phyloP scores from a whole-genome alignment of 331 rosid genomes.

The Acacia concinna region DNA sequence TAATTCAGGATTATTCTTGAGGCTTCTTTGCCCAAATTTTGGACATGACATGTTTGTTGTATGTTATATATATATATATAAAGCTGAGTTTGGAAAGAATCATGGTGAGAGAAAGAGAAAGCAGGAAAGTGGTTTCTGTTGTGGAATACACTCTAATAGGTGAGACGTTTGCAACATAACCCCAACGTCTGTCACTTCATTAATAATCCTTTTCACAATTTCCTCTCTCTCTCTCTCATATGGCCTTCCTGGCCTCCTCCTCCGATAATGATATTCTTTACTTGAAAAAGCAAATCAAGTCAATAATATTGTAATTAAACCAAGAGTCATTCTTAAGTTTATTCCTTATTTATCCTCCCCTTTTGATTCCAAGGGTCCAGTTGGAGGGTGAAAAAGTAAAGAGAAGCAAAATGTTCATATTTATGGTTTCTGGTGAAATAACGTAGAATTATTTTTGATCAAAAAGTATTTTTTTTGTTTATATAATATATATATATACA shows the following conservation, averaged over 20 bases:
- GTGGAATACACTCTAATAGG: constrained; percentile 30
- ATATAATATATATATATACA: constrained; percentile 71
- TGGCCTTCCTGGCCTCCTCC: constrained; percentile 31
- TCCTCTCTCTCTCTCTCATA: constrained; percentile 6
- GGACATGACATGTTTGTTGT: too few relatives aligned
- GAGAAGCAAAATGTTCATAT: neutral
- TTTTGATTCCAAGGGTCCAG: constrained; percentile 33
- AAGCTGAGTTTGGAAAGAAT: constrained; percentile 16
- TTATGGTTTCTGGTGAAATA: constrained; percentile 45
- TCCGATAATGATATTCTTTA: constrained; percentile 22
- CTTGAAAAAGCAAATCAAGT: neutral
- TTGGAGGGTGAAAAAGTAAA: neutral
- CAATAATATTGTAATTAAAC: neutral
- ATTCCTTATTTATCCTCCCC: constrained; percentile 40
- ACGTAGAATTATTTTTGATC: constrained; percentile 34
- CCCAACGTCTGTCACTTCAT: constrained; percentile 57
- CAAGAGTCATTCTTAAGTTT: constrained; percentile 36
- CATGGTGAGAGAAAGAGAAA: neutral
- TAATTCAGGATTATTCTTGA: too few relatives aligned
- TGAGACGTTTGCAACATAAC: constrained; percentile 33
- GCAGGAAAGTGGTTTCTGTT: constrained; percentile 24
- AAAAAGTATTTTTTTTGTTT: constrained; percentile 35
- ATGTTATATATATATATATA: neutral
- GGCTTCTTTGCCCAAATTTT: too few relatives aligned
- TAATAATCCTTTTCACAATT: constrained; percentile 46